phyloP scores from a whole-genome alignment of 805 yeast species.

The Saccharomycopsis schoenii region DNA sequence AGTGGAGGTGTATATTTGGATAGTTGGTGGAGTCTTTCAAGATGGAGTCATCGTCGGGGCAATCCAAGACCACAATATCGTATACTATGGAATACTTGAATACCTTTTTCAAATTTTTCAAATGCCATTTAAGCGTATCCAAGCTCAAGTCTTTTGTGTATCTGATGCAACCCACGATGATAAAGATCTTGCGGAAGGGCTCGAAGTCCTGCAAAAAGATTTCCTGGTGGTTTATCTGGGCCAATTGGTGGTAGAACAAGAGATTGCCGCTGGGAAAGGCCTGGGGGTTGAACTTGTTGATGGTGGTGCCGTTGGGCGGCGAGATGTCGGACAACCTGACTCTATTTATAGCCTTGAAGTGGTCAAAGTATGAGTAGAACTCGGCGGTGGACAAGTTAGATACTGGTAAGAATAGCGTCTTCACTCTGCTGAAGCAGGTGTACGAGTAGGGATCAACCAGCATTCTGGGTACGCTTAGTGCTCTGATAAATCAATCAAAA shows the following conservation, averaged over 20 bases:
- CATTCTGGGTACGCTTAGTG: background rate
- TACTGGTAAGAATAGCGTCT: constrained; percentile 59
- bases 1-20: constrained; percentile 15
- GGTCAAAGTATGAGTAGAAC: constrained; percentile 24
- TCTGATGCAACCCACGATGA: constrained; percentile 42
- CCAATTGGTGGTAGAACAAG: constrained; percentile 42
- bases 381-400: constrained; percentile 35
- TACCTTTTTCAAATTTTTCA: constrained; percentile 32
- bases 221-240: constrained; percentile 43
- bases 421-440: constrained; percentile 57
- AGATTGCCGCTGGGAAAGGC: constrained; percentile 74
- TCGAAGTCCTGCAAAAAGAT: constrained; percentile 77
- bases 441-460: constrained; percentile 34
- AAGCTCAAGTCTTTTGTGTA: constrained; percentile 20
- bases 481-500: too few relatives aligned
- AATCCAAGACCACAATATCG: constrained; percentile 43
- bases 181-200: constrained; percentile 72
- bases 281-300: constrained; percentile 65
- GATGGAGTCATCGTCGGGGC: constrained; percentile 21
- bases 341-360: constrained; percentile 36
- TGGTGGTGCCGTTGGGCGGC: constrained; percentile 27
- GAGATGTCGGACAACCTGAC: constrained; percentile 69
- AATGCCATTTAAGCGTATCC: constrained; percentile 23
- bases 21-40: background rate
- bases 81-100: constrained; percentile 49